Evolutionary conservation across 148 eudicot species (phyloP), one percentile per base, ranked within the genome.

Genomic region (Euryodendron excelsum): DNA sequence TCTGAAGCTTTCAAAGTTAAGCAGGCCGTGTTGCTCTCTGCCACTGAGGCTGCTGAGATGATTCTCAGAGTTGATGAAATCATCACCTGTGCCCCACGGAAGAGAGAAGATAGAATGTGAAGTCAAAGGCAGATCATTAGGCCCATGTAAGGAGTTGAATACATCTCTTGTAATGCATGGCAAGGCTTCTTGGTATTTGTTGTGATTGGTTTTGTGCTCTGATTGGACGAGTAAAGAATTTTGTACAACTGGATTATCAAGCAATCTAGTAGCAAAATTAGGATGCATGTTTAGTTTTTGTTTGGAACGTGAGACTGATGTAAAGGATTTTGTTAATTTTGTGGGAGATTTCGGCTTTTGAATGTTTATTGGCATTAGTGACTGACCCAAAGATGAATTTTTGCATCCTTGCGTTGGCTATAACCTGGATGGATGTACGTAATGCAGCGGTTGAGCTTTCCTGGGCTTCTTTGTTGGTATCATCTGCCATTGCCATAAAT

Each of bases 31-130:
- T 80, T 95, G 85, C 80, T 93, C 63, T 95, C 98, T 36, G 96
- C 98, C 66, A 93, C 92, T 0, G 98, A 95, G 82, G 98, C 97
- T 68, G 94, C 97, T 31, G 98, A 95, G 84, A 92, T 92, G 94
- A 92, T 95, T 77, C 89, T 95, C 30, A 86, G 98, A 80, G 98
- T 95, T 25, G 98, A 95, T 44, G 97, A 95, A 73, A 93, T 95
- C 83, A 95, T 95, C 87, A 95, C 88, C 48, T 91, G 97, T 82
- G 98, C 98, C 30, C 98, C 97, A 5, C 88, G 98, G 85, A 83
- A 70, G 80, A 91, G 98, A 84, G 98, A 95, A 81, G 90, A 94
- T 80, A 87, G 97, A 76, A 95, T 95, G 98, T 93, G 86, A 87
- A 63, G n/a, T 72, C 20, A 45, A 55, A 53, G 63, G 55, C 60